Evolutionary conservation across 139 green algal species (phyloP).

Genomic region (Volvox reticuliferus): DNA sequence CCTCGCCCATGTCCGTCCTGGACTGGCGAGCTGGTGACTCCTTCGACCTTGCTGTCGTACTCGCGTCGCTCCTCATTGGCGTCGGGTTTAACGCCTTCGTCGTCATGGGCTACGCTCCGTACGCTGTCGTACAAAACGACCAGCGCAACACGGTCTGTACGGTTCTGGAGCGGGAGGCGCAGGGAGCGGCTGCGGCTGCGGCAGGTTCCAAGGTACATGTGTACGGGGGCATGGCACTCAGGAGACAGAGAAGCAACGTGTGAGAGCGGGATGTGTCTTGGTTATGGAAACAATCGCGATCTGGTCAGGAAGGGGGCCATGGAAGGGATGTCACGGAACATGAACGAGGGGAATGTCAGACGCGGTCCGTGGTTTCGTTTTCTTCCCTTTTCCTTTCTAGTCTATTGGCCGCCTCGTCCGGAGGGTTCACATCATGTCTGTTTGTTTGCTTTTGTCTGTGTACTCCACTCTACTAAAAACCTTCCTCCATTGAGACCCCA

Average conservation of each 20-base stretch:
- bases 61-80: constrained; percentile 81
- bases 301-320: no score
- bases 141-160: constrained; percentile 66
- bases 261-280: no score
- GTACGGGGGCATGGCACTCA: not conserved
- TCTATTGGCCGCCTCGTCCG: no score
- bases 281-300: no score
- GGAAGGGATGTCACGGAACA: not conserved
- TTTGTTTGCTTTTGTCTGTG: no score
- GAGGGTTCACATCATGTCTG: no score
- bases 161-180: constrained; percentile 58
- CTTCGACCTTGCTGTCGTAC: constrained; percentile 86
- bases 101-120: constrained; percentile 71
- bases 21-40: constrained; percentile 81
- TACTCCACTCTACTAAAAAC: no score
- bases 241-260: no score
- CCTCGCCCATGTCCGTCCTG: constrained; percentile 78
- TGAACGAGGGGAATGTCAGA: no score
- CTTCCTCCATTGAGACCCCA: no score
- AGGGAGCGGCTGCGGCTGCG: not conserved
- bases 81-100: constrained; percentile 88
- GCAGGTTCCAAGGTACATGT: not conserved
- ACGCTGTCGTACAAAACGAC: constrained; percentile 72
- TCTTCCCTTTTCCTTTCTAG: no score
- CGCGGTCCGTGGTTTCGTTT: no score